Percentiles rank a stretch among this genome's conserved stretches.
Evolutionary conservation across 495 filamentous ascomycete species (phyloP).

Genomic region (Haplographium delicatum): DNA sequence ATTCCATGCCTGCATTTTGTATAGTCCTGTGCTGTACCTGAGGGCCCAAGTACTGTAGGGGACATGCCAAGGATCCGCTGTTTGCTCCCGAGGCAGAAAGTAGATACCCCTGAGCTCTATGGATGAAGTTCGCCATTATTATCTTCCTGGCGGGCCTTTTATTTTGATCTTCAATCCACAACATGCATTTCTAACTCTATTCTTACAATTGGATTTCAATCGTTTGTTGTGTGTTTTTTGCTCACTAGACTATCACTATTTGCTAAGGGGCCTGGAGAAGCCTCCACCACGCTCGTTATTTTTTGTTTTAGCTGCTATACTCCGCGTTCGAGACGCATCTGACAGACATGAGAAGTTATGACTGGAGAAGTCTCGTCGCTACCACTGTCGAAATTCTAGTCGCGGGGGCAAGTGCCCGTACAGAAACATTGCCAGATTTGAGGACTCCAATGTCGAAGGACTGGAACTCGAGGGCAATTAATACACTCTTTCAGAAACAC

Average conservation of each 20-base stretch:
- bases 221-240: background rate
- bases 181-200: background rate
- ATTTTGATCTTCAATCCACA: background rate
- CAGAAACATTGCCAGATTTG: constrained; percentile 20
- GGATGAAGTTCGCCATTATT: background rate
- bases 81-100: too few relatives aligned
- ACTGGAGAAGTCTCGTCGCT: constrained; percentile 10
- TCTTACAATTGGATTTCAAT: background rate
- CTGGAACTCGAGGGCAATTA: background rate
- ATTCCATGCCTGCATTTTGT: too few relatives aligned
- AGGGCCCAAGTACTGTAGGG: too few relatives aligned
- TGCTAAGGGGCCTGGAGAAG: background rate
- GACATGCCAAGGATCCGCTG: too few relatives aligned
- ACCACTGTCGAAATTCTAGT: constrained; percentile 8
- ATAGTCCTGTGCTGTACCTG: too few relatives aligned
- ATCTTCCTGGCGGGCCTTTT: background rate
- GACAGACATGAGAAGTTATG: constrained; percentile 13
- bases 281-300: background rate
- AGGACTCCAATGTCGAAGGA: constrained; percentile 11
- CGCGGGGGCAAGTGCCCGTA: constrained; percentile 14
- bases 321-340: background rate
- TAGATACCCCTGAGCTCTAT: too few relatives aligned
- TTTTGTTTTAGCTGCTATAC: background rate
- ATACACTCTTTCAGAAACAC: constrained; percentile 26
- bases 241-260: background rate